Evolutionary conservation across 306 rosid genomes (phyloP).

Genomic region (Malus asiatica): DNA sequence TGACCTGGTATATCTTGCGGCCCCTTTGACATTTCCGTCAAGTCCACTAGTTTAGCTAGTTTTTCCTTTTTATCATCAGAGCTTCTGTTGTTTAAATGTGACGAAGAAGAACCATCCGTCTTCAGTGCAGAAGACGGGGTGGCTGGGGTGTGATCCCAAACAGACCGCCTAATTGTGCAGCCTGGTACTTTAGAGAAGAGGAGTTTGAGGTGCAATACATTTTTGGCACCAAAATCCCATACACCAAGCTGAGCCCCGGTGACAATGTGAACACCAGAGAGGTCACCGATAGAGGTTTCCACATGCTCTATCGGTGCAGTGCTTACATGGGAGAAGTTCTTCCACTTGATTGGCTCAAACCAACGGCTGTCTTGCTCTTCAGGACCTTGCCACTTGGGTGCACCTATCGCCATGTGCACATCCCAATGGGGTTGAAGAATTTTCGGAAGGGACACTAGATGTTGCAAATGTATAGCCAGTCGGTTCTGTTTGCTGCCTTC

Average conservation of each 20-base stretch:
- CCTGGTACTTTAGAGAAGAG: constrained; percentile 93
- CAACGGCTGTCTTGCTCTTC: constrained; percentile 99
- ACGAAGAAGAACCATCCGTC: constrained; percentile 69
- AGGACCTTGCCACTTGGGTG: constrained; percentile 97
- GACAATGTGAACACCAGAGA: constrained; percentile 92
- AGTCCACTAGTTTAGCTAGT: constrained; percentile 75
- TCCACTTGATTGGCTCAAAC: constrained; percentile 99
- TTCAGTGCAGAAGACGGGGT: constrained; percentile 33
- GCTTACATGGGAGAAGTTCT: constrained; percentile 98
- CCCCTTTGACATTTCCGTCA: constrained; percentile 92
- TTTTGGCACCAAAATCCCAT: constrained; percentile 95
- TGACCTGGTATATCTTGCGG: constrained; percentile 98
- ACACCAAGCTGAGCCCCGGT: constrained; percentile 98
- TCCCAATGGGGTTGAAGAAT: constrained; percentile 96
- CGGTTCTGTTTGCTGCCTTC: constrained; percentile 89
- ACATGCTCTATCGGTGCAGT: constrained; percentile 91
- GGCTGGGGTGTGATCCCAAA: constrained; percentile 93
- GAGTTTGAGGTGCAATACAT: constrained; percentile 85
- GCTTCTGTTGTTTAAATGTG: constrained; percentile 38
- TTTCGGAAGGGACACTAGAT: constrained; percentile 87
- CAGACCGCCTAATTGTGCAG: constrained; percentile 89
- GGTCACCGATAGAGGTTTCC: constrained; percentile 87
- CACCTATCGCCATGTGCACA: constrained; percentile 85
- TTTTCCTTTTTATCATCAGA: constrained; percentile 79
- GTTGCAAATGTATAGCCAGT: constrained; percentile 85